Percentiles rank a stretch among this genome's conserved stretches.
Evolutionary conservation across 371 early-diverging fungal genomes (phyloP).

Genomic region (Neoconidiobolus thromboides): DNA sequence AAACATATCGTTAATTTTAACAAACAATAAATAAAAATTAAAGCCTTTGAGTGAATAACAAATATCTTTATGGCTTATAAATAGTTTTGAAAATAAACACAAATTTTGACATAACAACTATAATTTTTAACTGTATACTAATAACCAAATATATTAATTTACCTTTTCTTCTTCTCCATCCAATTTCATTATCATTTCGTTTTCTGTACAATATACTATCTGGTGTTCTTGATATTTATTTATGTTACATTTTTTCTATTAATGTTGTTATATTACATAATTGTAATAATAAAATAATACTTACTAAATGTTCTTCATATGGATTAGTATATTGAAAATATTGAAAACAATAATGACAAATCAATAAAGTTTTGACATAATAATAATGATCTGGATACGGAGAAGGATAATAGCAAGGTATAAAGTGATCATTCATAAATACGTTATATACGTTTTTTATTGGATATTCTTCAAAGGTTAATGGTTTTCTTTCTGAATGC

Average conservation of each 20-base stretch:
- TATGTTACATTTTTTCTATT: neutral
- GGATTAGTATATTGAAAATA: neutral
- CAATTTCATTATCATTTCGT: neutral
- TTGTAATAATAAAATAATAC: neutral
- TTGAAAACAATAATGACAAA: neutral
- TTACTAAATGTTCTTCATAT: neutral
- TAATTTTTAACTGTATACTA: neutral
- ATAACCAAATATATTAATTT: neutral
- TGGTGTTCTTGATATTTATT: neutral
- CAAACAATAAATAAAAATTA: conserved; percentile 91
- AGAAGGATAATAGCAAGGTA: neutral
- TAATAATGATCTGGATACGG: neutral
- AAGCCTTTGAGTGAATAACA: conserved; percentile 99
- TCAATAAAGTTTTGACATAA: neutral
- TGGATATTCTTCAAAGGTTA: no score
- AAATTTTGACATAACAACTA: conserved; percentile 94
- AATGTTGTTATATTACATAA: neutral
- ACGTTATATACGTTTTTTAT: no score
- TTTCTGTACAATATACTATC: neutral
- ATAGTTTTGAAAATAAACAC: conserved; percentile 93
- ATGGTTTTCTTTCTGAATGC: no score
- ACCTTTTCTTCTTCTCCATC: neutral
- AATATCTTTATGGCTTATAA: conserved; percentile 98
- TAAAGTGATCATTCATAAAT: no score
- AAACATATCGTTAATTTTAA: conserved; percentile 50